A percentile compares a stretch with the other conserved stretches of the same genome.
Conservation (phyloP, 2,329 filamentous ascomycete genomes). For the Cladophialophora exuberans region DNA sequence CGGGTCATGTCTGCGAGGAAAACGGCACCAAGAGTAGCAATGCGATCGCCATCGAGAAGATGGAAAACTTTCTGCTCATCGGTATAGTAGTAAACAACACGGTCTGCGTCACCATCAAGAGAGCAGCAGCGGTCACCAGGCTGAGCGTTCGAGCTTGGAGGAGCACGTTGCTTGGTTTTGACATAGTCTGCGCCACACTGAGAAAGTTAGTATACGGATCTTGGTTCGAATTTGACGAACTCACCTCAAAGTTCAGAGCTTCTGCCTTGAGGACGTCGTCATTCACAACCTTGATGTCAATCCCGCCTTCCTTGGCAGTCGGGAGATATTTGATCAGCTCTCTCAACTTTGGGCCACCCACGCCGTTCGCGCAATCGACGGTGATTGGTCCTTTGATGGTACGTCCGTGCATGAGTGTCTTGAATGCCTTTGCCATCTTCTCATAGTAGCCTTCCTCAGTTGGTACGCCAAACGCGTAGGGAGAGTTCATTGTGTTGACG, state of each 20-base stretch:
- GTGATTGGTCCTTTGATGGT: constrained; percentile 74
- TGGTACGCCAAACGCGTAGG: constrained; percentile 82
- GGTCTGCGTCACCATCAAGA: constrained; percentile 92
- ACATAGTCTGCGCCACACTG: constrained; percentile 95
- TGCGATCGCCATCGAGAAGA: constrained; percentile 94
- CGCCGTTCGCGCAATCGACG: constrained; percentile 95
- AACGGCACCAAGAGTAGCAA: constrained; percentile 88
- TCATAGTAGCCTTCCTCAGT: constrained; percentile 94
- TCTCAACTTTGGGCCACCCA: constrained; percentile 86
- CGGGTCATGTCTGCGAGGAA: constrained; percentile 90
- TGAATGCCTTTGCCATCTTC: constrained; percentile 85
- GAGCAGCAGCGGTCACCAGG: constrained; percentile 82
- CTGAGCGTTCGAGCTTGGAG: constrained; percentile 76
- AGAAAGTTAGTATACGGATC: constrained; percentile 28
- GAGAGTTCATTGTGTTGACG: constrained; percentile 87
- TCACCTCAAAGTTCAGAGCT: constrained; percentile 82
- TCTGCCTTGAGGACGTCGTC: constrained; percentile 91
- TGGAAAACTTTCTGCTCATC: constrained; percentile 83
- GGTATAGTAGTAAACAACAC: constrained; percentile 91
- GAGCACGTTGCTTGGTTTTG: constrained; percentile 93
- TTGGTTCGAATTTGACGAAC: constrained; percentile 33
- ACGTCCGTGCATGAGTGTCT: constrained; percentile 75
- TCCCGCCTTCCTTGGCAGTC: constrained; percentile 64
- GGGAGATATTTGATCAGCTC: constrained; percentile 85
- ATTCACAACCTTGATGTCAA: constrained; percentile 87